A percentile compares a stretch with the other conserved stretches of the same genome.
These are phyloP conservation scores for Fusarium decemcellulare DNA, from an alignment of 2,329 filamentous ascomycete species.

Conservation along the genomic window DNA sequence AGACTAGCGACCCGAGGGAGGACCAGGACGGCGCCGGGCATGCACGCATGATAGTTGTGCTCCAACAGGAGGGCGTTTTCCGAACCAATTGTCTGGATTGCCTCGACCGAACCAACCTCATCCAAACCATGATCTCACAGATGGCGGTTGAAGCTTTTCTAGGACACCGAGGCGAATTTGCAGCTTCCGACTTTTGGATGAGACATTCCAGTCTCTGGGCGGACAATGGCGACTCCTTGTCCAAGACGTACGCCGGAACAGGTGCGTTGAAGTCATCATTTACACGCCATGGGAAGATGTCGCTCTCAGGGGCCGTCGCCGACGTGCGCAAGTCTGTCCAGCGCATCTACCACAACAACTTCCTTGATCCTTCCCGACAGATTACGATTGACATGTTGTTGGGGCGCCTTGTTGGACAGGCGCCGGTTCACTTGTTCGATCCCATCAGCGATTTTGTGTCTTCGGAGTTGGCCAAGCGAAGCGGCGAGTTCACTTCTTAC, in stretches of 20 bases:
- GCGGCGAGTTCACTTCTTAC: conserved; percentile 81
- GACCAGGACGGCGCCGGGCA: conserved; percentile 53
- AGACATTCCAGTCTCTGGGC: conserved; percentile 95
- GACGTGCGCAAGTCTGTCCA: conserved; percentile 96
- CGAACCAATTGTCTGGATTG: conserved; percentile 97
- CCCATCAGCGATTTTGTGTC: conserved; percentile 94
- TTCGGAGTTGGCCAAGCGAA: conserved; percentile 77
- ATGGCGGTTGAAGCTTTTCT: conserved; percentile 93
- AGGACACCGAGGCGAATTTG: conserved; percentile 76
- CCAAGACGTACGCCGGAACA: conserved; percentile 96
- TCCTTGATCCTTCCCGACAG: conserved; percentile 92
- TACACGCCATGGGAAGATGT: conserved; percentile 96
- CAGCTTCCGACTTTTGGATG: conserved; percentile 88
- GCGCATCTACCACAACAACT: conserved; percentile 97
- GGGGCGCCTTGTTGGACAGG: conserved; percentile 86
- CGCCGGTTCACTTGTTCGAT: conserved; percentile 88
- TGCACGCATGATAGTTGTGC: conserved; percentile 73
- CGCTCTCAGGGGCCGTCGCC: conserved; percentile 91
- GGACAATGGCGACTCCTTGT: conserved; percentile 94
- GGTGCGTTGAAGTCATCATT: conserved; percentile 96
- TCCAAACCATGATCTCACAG: conserved; percentile 95
- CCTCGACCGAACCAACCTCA: conserved; percentile 93
- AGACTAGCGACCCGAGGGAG: conserved; percentile 69
- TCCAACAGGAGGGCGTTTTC: conserved; percentile 97
- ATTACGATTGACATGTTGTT: conserved; percentile 95